Percentiles rank a stretch among this genome's conserved stretches.
Conservation (phyloP, 768 basidiomycete genomes). For the Cyclocybe cylindracea region DNA sequence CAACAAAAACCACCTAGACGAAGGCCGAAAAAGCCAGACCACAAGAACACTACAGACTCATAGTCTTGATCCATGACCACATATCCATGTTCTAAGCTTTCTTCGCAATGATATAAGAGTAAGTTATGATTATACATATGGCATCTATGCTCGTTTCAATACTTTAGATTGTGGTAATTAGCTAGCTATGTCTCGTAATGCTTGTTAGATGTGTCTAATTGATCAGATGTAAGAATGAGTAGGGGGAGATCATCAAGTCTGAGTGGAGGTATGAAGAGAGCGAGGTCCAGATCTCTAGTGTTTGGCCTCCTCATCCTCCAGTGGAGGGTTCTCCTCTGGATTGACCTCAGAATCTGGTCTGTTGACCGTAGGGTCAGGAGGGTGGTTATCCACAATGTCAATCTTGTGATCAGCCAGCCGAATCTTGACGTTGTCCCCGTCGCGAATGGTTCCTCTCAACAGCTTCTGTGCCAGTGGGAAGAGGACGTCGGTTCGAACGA, state of each 20-base stretch:
- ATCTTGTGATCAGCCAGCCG: conserved; percentile 45
- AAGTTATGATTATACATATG: conserved; percentile 6
- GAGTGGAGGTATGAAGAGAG: background rate
- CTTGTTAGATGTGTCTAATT: too few relatives aligned
- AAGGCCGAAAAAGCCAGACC: conserved; percentile 11
- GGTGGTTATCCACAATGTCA: conserved; percentile 65
- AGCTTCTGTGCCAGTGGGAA: conserved; percentile 83
- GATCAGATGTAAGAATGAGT: too few relatives aligned
- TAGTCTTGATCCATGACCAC: background rate
- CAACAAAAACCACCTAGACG: conserved; percentile 3
- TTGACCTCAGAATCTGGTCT: conserved; percentile 25
- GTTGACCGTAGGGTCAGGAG: conserved; percentile 41
- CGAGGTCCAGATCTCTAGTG: background rate
- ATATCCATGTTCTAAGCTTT: conserved; percentile 7
- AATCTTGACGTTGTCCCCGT: conserved; percentile 68
- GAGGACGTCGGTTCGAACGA: conserved; percentile 79
- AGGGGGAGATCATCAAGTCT: background rate
- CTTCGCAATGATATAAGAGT: background rate
- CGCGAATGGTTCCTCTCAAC: conserved; percentile 76
- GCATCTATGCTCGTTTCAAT: conserved; percentile 1
- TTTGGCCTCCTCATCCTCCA: conserved; percentile 4
- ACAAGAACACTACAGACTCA: conserved; percentile 1
- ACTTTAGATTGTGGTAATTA: background rate
- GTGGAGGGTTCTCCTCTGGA: conserved; percentile 19
- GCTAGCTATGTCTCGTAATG: too few relatives aligned